phyloP scores from a whole-genome alignment of 177 flowering plant genomes.

The Telopea speciosissima region DNA sequence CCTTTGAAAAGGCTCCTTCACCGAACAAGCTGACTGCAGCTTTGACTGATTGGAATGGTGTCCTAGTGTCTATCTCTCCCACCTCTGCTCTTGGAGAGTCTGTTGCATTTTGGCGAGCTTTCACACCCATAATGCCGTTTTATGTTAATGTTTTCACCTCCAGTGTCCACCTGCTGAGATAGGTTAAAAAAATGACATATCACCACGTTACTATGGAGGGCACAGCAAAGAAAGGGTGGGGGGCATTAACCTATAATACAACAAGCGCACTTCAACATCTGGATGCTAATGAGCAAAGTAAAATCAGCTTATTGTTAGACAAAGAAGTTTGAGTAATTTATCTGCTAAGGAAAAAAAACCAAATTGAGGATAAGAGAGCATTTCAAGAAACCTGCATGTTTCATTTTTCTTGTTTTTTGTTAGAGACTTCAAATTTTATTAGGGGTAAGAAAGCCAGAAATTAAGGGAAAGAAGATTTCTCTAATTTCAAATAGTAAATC shows the following conservation, averaged over 20 bases:
- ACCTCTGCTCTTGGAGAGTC: slow-evolving; percentile 59
- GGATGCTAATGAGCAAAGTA: neutral
- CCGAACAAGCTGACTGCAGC: slow-evolving; percentile 89
- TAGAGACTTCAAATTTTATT: too few relatives aligned
- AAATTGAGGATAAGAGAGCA: neutral
- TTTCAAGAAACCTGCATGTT: neutral
- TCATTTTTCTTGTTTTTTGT: too few relatives aligned
- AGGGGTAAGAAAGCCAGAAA: too few relatives aligned
- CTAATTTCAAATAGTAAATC: too few relatives aligned
- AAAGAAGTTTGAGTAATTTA: neutral
- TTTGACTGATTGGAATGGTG: slow-evolving; percentile 97
- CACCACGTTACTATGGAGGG: neutral
- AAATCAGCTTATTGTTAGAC: neutral
- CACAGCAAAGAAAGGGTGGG: neutral
- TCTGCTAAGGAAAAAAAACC: too few relatives aligned
- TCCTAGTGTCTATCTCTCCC: slow-evolving; percentile 94
- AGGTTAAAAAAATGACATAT: neutral
- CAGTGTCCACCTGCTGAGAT: slow-evolving; percentile 6
- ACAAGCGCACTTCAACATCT: neutral
- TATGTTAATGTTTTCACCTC: neutral
- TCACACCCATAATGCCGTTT: slow-evolving; percentile 43
- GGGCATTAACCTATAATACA: neutral
- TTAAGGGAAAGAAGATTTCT: too few relatives aligned
- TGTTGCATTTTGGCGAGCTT: slow-evolving; percentile 37
- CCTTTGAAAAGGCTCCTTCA: slow-evolving; percentile 73